A percentile compares a stretch with the other conserved stretches of the same genome.
Evolutionary conservation across 2,329 filamentous ascomycete genomes (phyloP).

Genomic region (Lachnellula subtilissima): DNA sequence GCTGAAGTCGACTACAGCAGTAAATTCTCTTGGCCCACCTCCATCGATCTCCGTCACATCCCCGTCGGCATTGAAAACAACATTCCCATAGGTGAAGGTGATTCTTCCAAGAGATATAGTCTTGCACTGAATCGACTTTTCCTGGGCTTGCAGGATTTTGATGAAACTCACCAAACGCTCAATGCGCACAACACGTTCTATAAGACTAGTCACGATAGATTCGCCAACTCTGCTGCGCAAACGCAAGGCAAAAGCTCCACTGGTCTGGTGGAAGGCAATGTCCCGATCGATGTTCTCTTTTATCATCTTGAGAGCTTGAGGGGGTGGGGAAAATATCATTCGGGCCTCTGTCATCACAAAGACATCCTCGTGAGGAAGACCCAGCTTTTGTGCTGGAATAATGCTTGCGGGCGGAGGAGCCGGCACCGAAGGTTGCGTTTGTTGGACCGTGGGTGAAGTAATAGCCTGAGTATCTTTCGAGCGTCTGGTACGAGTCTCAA

Average conservation of each 20-base stretch:
- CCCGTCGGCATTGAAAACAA: conserved; percentile 15
- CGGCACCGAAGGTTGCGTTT: not conserved
- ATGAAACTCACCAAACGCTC: conserved; percentile 68
- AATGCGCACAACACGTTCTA: conserved; percentile 47
- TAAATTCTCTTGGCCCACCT: conserved; percentile 35
- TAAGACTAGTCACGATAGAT: conserved; percentile 24
- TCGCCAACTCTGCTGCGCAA: conserved; percentile 29
- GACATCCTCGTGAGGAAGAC: conserved; percentile 16
- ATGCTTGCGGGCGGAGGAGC: not conserved
- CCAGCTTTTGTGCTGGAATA: not conserved
- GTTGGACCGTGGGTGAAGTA: not conserved
- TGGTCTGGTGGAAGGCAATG: conserved; percentile 28
- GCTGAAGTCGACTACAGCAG: conserved; percentile 54
- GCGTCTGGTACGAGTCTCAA: conserved; percentile 15
- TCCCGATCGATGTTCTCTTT: conserved; percentile 29
- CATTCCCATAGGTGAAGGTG: conserved; percentile 59
- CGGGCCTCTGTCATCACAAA: conserved; percentile 31
- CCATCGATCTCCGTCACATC: conserved; percentile 16
- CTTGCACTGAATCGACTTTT: conserved; percentile 51
- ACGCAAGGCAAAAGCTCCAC: conserved; percentile 29
- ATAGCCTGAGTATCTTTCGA: not conserved
- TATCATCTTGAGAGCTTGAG: conserved; percentile 21
- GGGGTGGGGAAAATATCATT: conserved; percentile 25
- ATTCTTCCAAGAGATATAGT: conserved; percentile 58
- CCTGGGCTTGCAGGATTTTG: conserved; percentile 55